Percentiles rank a stretch among this genome's conserved stretches.
Conservation (phyloP, 176 grass and related monocot genomes). For the Oryza brachyantha region DNA sequence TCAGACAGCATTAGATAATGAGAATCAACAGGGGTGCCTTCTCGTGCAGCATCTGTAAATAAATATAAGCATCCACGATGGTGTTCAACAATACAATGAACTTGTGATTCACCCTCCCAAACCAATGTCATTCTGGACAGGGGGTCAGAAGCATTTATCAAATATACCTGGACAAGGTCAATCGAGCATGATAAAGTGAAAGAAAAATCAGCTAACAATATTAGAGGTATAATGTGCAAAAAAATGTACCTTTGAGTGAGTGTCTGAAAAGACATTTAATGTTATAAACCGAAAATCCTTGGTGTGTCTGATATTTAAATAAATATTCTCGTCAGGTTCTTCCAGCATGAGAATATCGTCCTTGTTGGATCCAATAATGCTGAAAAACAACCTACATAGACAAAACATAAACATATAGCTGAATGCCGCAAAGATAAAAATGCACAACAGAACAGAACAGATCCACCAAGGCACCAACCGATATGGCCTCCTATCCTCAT, state of each 20-base stretch:
- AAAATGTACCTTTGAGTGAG: slow-evolving; percentile 71
- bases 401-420: slow-evolving; percentile 16
- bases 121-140: slow-evolving; percentile 70
- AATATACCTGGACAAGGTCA: slow-evolving; percentile 73
- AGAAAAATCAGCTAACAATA: background rate
- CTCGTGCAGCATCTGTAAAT: slow-evolving; percentile 87
- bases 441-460: background rate
- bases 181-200: slow-evolving; percentile 18
- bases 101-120: slow-evolving; percentile 88
- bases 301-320: slow-evolving; percentile 90
- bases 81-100: slow-evolving; percentile 86
- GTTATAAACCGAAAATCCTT: slow-evolving; percentile 89
- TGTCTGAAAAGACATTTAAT: slow-evolving; percentile 89
- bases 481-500: slow-evolving; percentile 84
- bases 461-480: slow-evolving; percentile 47
- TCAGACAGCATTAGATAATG: slow-evolving; percentile 73
- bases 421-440: slow-evolving; percentile 2
- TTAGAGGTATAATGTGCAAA: background rate
- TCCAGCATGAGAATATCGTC: slow-evolving; percentile 85
- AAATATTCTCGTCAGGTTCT: slow-evolving; percentile 71
- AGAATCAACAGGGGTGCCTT: slow-evolving; percentile 53
- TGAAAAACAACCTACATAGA: slow-evolving; percentile 72
- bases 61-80: slow-evolving; percentile 74
- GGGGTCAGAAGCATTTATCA: slow-evolving; percentile 82
- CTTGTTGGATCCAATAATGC: slow-evolving; percentile 77